A percentile compares a stretch with the other conserved stretches of the same genome.
These are phyloP conservation scores for Chlorella sp. DNA, from an alignment of 139 green algal genomes.

Conservation along the genomic window DNA sequence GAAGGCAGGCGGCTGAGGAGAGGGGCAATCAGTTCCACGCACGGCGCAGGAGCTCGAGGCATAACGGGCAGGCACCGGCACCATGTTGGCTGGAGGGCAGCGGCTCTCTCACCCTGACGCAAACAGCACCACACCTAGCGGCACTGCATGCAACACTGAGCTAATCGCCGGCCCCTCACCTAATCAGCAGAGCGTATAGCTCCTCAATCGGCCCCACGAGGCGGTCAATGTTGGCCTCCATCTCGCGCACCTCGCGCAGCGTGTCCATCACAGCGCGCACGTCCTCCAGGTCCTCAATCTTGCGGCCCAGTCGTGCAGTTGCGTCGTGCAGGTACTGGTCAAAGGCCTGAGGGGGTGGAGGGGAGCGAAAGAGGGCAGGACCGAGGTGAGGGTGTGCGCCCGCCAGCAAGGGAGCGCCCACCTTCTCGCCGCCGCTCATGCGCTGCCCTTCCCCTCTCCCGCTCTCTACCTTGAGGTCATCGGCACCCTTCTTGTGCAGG, in stretches of 20 bases:
- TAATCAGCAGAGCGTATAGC: constrained; percentile 88
- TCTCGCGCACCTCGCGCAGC: constrained; percentile 77
- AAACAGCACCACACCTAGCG: too few species aligned
- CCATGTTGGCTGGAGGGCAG: too few species aligned
- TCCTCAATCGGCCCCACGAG: constrained; percentile 92
- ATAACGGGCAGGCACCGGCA: too few species aligned
- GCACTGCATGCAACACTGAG: background rate
- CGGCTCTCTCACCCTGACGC: too few species aligned
- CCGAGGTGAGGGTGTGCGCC: background rate
- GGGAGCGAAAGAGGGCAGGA: background rate
- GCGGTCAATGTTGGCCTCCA: constrained; percentile 86
- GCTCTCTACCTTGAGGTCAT: constrained; percentile 72
- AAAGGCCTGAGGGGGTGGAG: constrained; percentile 47
- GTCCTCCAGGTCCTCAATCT: constrained; percentile 56
- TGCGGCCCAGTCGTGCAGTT: constrained; percentile 79
- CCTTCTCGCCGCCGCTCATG: too few species aligned
- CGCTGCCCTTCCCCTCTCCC: too few species aligned
- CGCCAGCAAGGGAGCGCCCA: background rate
- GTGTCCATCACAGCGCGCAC: constrained; percentile 82
- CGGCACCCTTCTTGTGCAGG: constrained; percentile 82
- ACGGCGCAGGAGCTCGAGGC: background rate
- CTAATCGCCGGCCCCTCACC: background rate
- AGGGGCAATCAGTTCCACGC: background rate
- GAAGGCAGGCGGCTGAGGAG: background rate
- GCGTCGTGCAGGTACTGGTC: constrained; percentile 88